Conservation (phyloP, 345 rosid genomes). For the Ailanthus altissimus region DNA sequence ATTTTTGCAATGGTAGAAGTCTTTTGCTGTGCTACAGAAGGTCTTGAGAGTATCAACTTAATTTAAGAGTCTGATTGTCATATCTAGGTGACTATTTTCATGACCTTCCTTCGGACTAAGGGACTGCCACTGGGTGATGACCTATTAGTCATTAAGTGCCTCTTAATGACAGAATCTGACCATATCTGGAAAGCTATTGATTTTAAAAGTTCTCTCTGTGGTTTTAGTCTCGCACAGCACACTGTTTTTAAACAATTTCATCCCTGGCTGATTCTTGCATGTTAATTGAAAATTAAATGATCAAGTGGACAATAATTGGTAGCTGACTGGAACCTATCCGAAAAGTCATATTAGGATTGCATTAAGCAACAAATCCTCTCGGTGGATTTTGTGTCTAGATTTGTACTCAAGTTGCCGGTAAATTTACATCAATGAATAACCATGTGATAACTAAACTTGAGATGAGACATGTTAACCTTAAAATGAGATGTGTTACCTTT, state of each 20-base stretch:
- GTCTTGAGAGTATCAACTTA: too few relatives aligned
- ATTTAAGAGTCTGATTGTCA: too few relatives aligned
- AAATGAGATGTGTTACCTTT: neutral
- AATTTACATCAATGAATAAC: neutral
- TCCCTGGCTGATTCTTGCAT: neutral
- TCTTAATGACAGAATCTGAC: slow-evolving; percentile 1
- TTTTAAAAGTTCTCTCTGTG: neutral
- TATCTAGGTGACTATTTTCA: neutral
- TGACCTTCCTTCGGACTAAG: neutral
- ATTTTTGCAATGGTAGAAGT: neutral
- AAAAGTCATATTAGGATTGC: neutral
- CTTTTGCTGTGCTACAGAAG: too few relatives aligned
- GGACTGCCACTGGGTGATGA: neutral
- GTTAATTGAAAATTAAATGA: neutral
- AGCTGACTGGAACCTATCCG: neutral
- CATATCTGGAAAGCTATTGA: slow-evolving; percentile 2
- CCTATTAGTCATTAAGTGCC: slow-evolving; percentile 4
- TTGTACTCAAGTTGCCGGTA: neutral
- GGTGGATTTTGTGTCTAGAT: neutral
- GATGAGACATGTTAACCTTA: neutral
- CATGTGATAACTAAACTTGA: neutral
- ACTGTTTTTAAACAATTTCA: neutral
- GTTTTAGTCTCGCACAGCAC: neutral
- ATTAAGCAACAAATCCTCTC: neutral
- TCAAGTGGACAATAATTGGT: neutral